Evolutionary conservation across 352 stramenopile species (phyloP).

Genomic region (Phytophthora pseudosyringae): DNA sequence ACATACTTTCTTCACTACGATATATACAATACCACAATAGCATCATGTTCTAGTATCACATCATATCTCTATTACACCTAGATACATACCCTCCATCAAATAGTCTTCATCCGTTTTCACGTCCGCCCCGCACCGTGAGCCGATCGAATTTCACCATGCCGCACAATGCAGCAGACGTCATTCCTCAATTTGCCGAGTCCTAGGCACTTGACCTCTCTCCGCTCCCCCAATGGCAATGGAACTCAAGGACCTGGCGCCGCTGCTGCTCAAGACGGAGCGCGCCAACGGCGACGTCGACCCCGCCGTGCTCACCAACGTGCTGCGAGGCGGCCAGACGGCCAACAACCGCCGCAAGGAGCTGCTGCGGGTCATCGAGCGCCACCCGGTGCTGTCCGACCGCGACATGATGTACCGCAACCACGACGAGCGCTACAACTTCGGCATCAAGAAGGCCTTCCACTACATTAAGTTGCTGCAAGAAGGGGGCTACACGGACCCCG

Average conservation of each 20-base stretch:
- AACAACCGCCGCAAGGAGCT: slow-evolving; percentile 58
- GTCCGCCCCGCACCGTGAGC: background rate
- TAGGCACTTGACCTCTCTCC: background rate
- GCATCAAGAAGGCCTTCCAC: slow-evolving; percentile 43
- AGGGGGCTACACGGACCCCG: slow-evolving; percentile 35
- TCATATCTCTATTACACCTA: background rate
- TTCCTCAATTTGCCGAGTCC: slow-evolving; percentile 21
- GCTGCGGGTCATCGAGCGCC: slow-evolving; percentile 36
- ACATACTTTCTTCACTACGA: background rate
- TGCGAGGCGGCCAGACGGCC: slow-evolving; percentile 34
- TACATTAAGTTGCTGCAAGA: slow-evolving; percentile 49
- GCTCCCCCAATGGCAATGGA: slow-evolving; percentile 31
- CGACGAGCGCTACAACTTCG: slow-evolving; percentile 37
- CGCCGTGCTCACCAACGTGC: slow-evolving; percentile 38
- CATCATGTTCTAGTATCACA: background rate
- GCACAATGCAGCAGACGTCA: slow-evolving; percentile 4
- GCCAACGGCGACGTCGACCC: slow-evolving; percentile 53
- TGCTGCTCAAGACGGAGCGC: slow-evolving; percentile 68
- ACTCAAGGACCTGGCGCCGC: slow-evolving; percentile 64
- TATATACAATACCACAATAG: background rate
- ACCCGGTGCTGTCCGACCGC: slow-evolving; percentile 54
- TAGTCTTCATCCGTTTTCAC: background rate
- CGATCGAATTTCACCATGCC: slow-evolving; percentile 10
- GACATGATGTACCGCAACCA: slow-evolving; percentile 60
- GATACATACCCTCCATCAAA: too few species aligned